Base-by-base conservation (phyloP, 306 rosid genomes). In the Cicer cuneatum region DNA sequence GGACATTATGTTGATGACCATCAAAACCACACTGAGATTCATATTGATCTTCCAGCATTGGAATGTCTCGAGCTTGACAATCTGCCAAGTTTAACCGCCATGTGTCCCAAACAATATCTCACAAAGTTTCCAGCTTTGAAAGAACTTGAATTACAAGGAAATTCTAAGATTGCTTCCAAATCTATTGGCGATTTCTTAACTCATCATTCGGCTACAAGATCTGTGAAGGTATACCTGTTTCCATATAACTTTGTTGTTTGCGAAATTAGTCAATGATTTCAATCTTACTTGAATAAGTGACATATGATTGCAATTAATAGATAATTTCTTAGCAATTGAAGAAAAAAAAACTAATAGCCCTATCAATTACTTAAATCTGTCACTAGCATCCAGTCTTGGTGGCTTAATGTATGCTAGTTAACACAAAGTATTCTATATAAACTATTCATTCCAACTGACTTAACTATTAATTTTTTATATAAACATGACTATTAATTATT, bases 11-110 rank as follows among this genome's bases (percentile, higher is more conserved):
- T 7, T 47, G 6, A 10, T 73, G 70, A 16, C 10, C 1, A 56
- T 43, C 45, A 29, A 57, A 41, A 46, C 1, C 2, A 37, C 0
- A 16, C 0, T 2, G 21, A 46, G 1, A 18, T 16, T 35, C 70
- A 47, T 1, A 18, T 74, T 19, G 12, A 13, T 62, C 52, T 74
- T 43, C 42, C 15, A 1, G 5, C 15, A 1, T 18, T 74, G 52
- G 7, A 48, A 11, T 0, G 0, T 3, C 16, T 74, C 1, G 0
- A 0, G 0, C 53, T 63, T 10, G 0, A 0, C 2, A 12, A 38
- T 2, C 62, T 74, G 3, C 38, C 14, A 13, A 37, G 14, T 63
- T 8, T 62, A 2, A 5, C 7, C 0, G 48, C 33, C 53, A 19
- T 63, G 46, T 62, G 8, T 29, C 1, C 63, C 0, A 11, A 35